A percentile compares a stretch with the other conserved stretches of the same genome.
Conservation (phyloP, 169 alveolate species). For the Plasmodium fragile region DNA sequence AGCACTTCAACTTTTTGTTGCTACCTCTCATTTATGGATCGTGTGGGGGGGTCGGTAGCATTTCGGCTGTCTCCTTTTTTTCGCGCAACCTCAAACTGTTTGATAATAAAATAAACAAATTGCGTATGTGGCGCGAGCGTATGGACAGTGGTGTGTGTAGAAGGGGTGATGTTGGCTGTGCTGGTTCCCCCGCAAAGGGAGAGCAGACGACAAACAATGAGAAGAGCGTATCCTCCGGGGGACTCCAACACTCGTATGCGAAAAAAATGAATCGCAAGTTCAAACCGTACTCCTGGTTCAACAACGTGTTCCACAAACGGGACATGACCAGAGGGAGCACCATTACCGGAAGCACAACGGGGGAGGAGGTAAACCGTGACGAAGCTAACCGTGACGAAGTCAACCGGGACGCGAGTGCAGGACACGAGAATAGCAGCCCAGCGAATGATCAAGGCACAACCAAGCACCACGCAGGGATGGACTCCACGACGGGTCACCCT, state of each 20-base stretch:
- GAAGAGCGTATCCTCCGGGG: background rate
- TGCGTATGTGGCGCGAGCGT: constrained; percentile 13
- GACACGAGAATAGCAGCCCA: background rate
- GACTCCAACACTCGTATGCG: background rate
- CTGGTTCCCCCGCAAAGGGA: background rate
- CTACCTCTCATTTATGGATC: constrained; percentile 60
- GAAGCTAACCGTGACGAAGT: too few relatives aligned
- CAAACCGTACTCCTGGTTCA: background rate
- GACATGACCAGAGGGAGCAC: background rate
- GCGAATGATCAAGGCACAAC: background rate
- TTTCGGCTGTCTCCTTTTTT: constrained; percentile 59
- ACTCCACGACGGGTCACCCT: background rate
- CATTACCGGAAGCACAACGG: background rate
- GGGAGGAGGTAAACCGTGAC: too few relatives aligned
- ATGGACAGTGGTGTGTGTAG: background rate
- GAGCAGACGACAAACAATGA: background rate
- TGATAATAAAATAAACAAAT: background rate
- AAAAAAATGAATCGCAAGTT: background rate
- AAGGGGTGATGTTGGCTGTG: background rate
- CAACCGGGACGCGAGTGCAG: background rate
- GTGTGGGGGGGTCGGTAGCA: constrained; percentile 34
- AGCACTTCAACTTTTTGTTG: constrained; percentile 36
- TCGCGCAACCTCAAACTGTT: constrained; percentile 38
- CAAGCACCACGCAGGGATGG: background rate
- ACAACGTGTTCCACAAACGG: background rate